phyloP scores from a whole-genome alignment of 73 alveolate species.

The Paramecium tetraurelia region DNA sequence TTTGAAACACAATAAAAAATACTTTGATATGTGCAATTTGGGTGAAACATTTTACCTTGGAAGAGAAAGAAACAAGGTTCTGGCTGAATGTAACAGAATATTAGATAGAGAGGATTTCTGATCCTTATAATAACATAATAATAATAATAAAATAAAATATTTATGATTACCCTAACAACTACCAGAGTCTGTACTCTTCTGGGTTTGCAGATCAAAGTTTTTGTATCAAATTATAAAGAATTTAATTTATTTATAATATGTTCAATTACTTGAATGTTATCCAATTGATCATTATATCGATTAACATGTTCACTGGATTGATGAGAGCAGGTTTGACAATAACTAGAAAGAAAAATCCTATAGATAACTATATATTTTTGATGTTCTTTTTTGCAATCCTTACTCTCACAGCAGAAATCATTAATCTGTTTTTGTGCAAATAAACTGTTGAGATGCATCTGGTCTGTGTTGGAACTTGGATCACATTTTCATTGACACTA shows the following conservation, averaged over 20 bases:
- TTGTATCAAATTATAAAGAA: not conserved
- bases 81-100: conserved; percentile 77
- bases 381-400: not conserved
- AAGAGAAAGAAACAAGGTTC: conserved; percentile 80
- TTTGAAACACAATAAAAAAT: conserved; percentile 71
- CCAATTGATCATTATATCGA: not conserved
- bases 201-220: not conserved
- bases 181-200: no score
- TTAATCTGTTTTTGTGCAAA: not conserved
- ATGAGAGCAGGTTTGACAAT: not conserved
- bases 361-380: not conserved
- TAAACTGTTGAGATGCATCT: not conserved
- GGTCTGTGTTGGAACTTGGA: conserved; percentile 17
- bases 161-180: not conserved
- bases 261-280: not conserved
- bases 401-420: not conserved
- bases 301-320: not conserved
- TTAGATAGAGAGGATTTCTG: conserved; percentile 84
- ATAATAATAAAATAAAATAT: not conserved
- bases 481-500: not conserved
- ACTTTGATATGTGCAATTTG: conserved; percentile 85
- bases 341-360: not conserved
- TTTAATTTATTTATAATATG: not conserved
- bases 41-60: conserved; percentile 89
- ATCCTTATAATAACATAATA: not conserved